Evolutionary conservation across 176 grass and related monocot species (phyloP).

Genomic region (Chrysopogon serrulatus): DNA sequence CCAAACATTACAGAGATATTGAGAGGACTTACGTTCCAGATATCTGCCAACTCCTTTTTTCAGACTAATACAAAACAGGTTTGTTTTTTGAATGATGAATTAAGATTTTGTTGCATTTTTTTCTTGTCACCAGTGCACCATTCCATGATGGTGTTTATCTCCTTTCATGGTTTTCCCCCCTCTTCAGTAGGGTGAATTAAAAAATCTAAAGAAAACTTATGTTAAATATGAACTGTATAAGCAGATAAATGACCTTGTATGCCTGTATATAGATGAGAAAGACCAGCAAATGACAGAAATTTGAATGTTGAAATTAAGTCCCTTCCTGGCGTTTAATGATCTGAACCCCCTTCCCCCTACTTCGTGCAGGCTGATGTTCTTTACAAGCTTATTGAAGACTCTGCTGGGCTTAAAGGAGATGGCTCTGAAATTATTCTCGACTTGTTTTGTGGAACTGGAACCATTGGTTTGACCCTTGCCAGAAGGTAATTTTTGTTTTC

Average conservation of each 20-base stretch:
- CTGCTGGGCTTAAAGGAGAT: slow-evolving; percentile 82
- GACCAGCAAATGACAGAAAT: neutral
- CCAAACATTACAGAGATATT: slow-evolving; percentile 77
- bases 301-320: neutral
- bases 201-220: neutral
- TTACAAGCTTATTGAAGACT: slow-evolving; percentile 87
- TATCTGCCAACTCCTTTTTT: slow-evolving; percentile 99
- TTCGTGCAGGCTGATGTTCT: slow-evolving; percentile 80
- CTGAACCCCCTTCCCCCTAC: neutral
- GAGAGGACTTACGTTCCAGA: slow-evolving; percentile 95
- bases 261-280: neutral
- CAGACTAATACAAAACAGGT: slow-evolving; percentile 98
- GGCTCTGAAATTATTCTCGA: slow-evolving; percentile 89
- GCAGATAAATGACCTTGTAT: neutral
- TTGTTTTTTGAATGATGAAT: slow-evolving; percentile 12
- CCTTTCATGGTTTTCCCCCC: neutral
- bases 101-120: neutral
- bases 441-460: slow-evolving; percentile 96
- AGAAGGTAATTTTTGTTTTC: slow-evolving; percentile 54
- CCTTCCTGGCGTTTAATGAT: neutral
- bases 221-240: slow-evolving; percentile 2
- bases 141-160: neutral
- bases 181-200: slow-evolving; percentile 16
- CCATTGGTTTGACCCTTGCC: slow-evolving; percentile 92
- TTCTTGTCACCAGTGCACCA: neutral